These are phyloP conservation scores for Diaporthe sp. DNA, from an alignment of 2,329 filamentous ascomycete genomes.

Conservation along the genomic window DNA sequence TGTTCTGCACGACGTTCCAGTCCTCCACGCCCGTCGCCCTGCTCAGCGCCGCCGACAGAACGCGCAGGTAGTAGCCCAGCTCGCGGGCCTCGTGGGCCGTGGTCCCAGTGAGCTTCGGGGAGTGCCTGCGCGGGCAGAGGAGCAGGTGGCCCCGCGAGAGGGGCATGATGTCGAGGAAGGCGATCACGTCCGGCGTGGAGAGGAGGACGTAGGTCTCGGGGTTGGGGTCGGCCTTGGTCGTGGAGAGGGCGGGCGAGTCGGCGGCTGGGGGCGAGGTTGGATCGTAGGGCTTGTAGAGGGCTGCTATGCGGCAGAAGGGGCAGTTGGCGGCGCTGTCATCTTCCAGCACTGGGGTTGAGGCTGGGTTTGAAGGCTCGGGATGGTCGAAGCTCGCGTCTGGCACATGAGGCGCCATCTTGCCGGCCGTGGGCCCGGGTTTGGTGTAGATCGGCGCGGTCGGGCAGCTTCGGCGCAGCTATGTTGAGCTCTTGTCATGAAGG, in stretches of 20 bases:
- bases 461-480: not conserved
- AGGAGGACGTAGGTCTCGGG: conserved; percentile 76
- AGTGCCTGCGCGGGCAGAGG: conserved; percentile 82
- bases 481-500: not conserved
- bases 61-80: conserved; percentile 76
- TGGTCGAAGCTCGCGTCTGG: conserved; percentile 36
- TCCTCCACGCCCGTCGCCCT: conserved; percentile 79
- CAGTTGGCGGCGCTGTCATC: conserved; percentile 54
- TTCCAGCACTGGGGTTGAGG: conserved; percentile 4
- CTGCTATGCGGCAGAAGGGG: conserved; percentile 74
- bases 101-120: conserved; percentile 82
- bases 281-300: conserved; percentile 62
- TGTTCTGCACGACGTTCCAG: conserved; percentile 98
- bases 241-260: conserved; percentile 51
- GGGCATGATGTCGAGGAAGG: conserved; percentile 95
- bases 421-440: not conserved
- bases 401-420: conserved; percentile 36
- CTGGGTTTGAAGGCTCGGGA: conserved; percentile 26
- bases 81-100: conserved; percentile 73
- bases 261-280: conserved; percentile 58
- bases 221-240: conserved; percentile 53
- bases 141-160: conserved; percentile 87
- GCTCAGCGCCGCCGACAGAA: conserved; percentile 80
- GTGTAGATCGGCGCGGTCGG: not conserved
- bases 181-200: conserved; percentile 81